A percentile compares a stretch with the other conserved stretches of the same genome.
Conservation (phyloP, 257 asterid genomes). For the Catharanthus roseus region DNA sequence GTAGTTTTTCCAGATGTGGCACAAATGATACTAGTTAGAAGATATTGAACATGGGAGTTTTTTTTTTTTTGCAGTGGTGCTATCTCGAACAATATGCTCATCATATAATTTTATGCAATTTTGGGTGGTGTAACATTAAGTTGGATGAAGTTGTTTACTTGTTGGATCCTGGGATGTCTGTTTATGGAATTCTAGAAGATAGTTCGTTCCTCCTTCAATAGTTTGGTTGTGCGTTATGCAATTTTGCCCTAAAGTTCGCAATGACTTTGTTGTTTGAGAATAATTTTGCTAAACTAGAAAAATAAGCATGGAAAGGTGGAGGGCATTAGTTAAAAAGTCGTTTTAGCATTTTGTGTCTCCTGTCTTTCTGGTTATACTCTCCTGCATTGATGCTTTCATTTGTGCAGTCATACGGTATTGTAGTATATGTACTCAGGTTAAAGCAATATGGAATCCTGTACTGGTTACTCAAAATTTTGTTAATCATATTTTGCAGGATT, state of each 20-base stretch:
- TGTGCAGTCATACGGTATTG: neutral
- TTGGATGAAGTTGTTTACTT: neutral
- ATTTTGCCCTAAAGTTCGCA: neutral
- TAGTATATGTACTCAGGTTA: neutral
- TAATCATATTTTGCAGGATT: constrained; percentile 56
- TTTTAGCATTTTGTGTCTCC: neutral
- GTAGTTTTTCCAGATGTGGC: neutral
- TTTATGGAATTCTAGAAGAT: neutral
- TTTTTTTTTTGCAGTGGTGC: neutral
- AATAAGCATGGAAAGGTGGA: neutral
- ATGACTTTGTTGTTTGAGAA: neutral
- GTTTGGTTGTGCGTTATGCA: neutral
- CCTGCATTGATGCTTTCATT: neutral
- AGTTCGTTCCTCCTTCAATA: neutral
- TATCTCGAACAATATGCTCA: neutral
- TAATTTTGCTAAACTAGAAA: neutral
- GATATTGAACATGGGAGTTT: neutral
- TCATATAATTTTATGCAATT: neutral
- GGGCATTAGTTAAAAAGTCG: neutral
- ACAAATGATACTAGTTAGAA: neutral
- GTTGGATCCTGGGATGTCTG: neutral
- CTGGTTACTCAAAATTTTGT: constrained; percentile 8
- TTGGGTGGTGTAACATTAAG: neutral
- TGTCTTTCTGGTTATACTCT: neutral
- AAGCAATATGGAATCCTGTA: neutral